These are phyloP conservation scores for Strobilomyces echinocephalus DNA, from an alignment of 768 basidiomycete genomes.

Conservation along the genomic window DNA sequence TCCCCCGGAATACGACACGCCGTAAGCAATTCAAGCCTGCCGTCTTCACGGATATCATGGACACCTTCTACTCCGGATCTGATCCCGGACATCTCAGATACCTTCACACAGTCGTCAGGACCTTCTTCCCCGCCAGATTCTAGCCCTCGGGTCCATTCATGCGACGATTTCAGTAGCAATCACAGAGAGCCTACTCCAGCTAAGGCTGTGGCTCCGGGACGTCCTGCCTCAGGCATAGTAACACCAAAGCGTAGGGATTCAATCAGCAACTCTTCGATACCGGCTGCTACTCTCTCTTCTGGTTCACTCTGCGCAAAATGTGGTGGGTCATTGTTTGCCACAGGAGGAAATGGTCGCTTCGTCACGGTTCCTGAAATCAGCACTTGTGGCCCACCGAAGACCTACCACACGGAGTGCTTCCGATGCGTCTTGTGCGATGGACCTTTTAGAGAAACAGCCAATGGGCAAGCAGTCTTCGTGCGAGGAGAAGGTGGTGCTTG, in stretches of 20 bases:
- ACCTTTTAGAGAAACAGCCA: slow-evolving; percentile 54
- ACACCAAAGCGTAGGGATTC: slow-evolving; percentile 28
- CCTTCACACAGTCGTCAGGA: slow-evolving; percentile 49
- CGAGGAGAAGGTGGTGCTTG: slow-evolving; percentile 60
- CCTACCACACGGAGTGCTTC: slow-evolving; percentile 75
- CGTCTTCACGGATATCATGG: slow-evolving; percentile 28
- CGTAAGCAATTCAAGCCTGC: slow-evolving; percentile 26
- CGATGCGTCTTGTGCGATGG: slow-evolving; percentile 63
- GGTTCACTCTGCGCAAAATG: slow-evolving; percentile 60
- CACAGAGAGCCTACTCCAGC: slow-evolving; percentile 5
- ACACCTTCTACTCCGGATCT: slow-evolving; percentile 55
- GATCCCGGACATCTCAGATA: slow-evolving; percentile 57
- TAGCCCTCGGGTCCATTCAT: slow-evolving; percentile 27
- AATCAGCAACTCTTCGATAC: slow-evolving; percentile 24
- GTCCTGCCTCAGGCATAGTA: slow-evolving; percentile 20
- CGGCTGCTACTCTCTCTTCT: slow-evolving; percentile 31
- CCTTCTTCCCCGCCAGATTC: slow-evolving; percentile 47
- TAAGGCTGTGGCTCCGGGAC: slow-evolving; percentile 6
- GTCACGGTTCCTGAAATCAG: slow-evolving; percentile 61
- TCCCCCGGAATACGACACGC: slow-evolving; percentile 27
- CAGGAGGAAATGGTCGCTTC: slow-evolving; percentile 56
- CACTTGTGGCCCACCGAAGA: slow-evolving; percentile 41
- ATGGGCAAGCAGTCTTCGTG: slow-evolving; percentile 69
- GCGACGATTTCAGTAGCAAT: slow-evolving; percentile 10
- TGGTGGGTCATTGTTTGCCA: slow-evolving; percentile 50